phyloP scores from a whole-genome alignment of 225 moss, liverwort and hornwort genomes.

The Sphagnum contortum region DNA sequence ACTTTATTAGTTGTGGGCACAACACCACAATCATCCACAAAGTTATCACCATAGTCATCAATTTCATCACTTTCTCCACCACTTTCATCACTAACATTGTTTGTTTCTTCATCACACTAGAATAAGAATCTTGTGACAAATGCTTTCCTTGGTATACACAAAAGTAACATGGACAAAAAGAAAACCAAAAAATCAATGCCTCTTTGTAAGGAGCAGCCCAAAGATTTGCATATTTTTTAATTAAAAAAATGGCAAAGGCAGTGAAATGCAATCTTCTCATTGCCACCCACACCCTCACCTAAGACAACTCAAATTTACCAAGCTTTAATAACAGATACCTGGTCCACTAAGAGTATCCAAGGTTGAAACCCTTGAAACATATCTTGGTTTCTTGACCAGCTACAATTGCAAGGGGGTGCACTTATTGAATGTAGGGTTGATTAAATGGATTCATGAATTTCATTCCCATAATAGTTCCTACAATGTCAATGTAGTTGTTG shows the following conservation, averaged over 20 bases:
- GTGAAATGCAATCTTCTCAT: too few species aligned
- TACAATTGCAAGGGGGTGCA: conserved; percentile 67
- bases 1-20: conserved; percentile 6
- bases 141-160: conserved; percentile 32
- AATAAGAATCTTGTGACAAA: conserved; percentile 17
- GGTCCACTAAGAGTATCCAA: conserved; percentile 34
- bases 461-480: conserved; percentile 48
- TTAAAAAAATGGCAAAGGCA: too few species aligned
- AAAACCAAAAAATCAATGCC: not conserved
- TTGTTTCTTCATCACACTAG: conserved; percentile 2
- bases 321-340: conserved; percentile 18
- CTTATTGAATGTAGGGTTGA: conserved; percentile 52
- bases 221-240: too few species aligned
- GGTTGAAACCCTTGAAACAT: conserved; percentile 48
- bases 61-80: not conserved
- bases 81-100: conserved; percentile 1
- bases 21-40: not conserved
- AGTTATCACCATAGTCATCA: not conserved
- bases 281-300: too few species aligned
- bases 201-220: not conserved
- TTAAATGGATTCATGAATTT: conserved; percentile 16
- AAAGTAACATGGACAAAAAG: conserved; percentile 15
- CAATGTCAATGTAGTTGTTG: conserved; percentile 4
- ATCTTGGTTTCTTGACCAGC: conserved; percentile 54
- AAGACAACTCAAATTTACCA: too few species aligned